Evolutionary conservation across 169 alveolate species (phyloP).

Genomic region (Theileria sp.): DNA sequence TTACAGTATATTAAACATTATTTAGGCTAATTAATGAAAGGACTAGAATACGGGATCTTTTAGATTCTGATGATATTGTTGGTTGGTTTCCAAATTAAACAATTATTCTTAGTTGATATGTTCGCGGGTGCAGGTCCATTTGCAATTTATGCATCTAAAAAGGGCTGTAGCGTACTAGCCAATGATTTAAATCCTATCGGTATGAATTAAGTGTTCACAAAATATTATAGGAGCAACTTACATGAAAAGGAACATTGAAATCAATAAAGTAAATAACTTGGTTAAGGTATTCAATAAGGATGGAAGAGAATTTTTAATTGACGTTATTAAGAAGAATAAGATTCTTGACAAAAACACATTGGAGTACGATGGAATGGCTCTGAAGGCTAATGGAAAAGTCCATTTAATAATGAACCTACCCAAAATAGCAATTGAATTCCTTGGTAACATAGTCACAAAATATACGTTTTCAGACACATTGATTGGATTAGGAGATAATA

Average conservation of each 20-base stretch:
- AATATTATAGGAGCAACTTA: conserved; percentile 70
- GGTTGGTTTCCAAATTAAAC: conserved; percentile 22
- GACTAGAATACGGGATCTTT: conserved; percentile 65
- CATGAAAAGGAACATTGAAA: conserved; percentile 75
- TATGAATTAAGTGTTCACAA: neutral
- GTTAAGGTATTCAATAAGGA: conserved; percentile 76
- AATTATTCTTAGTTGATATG: conserved; percentile 74
- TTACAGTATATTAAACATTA: conserved; percentile 23
- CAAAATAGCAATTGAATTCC: conserved; percentile 83
- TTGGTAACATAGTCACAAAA: conserved; percentile 67
- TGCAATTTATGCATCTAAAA: conserved; percentile 81
- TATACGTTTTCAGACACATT: conserved; percentile 29
- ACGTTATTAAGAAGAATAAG: neutral
- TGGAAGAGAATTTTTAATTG: conserved; percentile 74
- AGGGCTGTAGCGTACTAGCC: conserved; percentile 83
- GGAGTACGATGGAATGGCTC: conserved; percentile 32
- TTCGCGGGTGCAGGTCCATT: conserved; percentile 90
- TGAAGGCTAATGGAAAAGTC: conserved; percentile 19
- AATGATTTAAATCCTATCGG: conserved; percentile 85
- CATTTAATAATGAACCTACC: conserved; percentile 89
- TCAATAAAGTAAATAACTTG: conserved; percentile 72
- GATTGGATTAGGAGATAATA: conserved; percentile 23
- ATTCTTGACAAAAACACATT: conserved; percentile 41
- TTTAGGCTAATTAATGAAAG: conserved; percentile 77
- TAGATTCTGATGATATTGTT: conserved; percentile 50